Conservation (phyloP, 2,329 filamentous ascomycete species). For the Balansia obtecta region DNA sequence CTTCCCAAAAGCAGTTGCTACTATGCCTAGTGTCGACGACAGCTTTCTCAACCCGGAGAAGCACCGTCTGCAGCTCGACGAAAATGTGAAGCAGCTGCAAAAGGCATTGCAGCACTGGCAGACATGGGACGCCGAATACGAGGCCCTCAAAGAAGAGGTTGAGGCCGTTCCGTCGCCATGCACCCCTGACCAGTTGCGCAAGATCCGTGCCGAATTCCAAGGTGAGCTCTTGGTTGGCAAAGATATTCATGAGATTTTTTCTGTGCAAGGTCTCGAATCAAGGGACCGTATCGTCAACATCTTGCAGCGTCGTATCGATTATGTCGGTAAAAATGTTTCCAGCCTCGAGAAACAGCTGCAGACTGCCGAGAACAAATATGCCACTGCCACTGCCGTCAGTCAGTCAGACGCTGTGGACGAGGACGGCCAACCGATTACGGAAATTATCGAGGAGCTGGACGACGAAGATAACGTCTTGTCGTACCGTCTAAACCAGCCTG, state of each 20-base stretch:
- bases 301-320: constrained; percentile 65
- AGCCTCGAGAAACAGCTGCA: constrained; percentile 63
- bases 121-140: constrained; percentile 84
- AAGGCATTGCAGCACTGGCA: constrained; percentile 79
- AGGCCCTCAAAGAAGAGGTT: constrained; percentile 75
- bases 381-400: constrained; percentile 45
- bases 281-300: constrained; percentile 44
- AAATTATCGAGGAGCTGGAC: constrained; percentile 86
- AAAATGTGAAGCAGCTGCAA: constrained; percentile 55
- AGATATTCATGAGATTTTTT: constrained; percentile 37
- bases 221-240: constrained; percentile 49
- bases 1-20: not conserved
- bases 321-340: constrained; percentile 70
- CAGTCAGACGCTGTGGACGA: constrained; percentile 52
- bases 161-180: constrained; percentile 37
- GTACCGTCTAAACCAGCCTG: constrained; percentile 52
- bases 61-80: constrained; percentile 63
- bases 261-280: constrained; percentile 15
- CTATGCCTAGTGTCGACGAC: constrained; percentile 31
- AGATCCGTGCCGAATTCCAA: constrained; percentile 45
- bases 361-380: constrained; percentile 55
- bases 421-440: constrained; percentile 65
- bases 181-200: constrained; percentile 37
- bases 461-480: constrained; percentile 78
- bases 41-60: constrained; percentile 58